Evolutionary conservation across 2,329 filamentous ascomycete species (phyloP).

Genomic region (Aureobasidium pullulans): DNA sequence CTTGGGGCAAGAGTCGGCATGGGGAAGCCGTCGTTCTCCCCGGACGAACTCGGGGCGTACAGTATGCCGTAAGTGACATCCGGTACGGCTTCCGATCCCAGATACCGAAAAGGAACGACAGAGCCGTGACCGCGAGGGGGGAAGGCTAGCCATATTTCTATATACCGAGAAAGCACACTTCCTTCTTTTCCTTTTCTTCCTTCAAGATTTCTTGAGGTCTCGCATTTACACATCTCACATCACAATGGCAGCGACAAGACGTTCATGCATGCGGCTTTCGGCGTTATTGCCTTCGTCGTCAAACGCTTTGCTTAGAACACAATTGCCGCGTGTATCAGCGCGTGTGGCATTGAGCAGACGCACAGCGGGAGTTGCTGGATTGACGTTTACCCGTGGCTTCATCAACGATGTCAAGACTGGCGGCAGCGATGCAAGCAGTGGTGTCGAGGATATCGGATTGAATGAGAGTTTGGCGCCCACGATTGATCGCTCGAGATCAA

Average conservation of each 20-base stretch:
- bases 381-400: not conserved
- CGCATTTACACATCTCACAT: not conserved
- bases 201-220: not conserved
- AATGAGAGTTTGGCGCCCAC: conserved; percentile 5
- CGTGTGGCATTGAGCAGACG: not conserved
- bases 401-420: conserved; percentile 10
- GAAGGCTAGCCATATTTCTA: not conserved
- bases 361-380: not conserved
- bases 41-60: not conserved
- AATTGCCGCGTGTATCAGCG: conserved; percentile 1
- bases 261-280: conserved; percentile 11
- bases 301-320: not conserved
- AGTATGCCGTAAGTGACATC: not conserved
- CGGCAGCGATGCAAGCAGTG: not conserved
- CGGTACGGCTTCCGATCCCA: conserved; percentile 1
- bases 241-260: conserved; percentile 10
- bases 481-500: conserved; percentile 22
- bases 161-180: not conserved
- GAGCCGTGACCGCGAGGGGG: not conserved
- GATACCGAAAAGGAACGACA: not conserved
- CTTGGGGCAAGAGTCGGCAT: not conserved
- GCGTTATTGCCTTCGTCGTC: conserved; percentile 5
- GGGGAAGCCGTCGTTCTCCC: not conserved
- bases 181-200: not conserved
- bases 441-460: not conserved